A percentile compares a stretch with the other conserved stretches of the same genome.
Evolutionary conservation across 2,329 filamentous ascomycete species (phyloP).

Genomic region (Calonectria pseudoreteaudii): DNA sequence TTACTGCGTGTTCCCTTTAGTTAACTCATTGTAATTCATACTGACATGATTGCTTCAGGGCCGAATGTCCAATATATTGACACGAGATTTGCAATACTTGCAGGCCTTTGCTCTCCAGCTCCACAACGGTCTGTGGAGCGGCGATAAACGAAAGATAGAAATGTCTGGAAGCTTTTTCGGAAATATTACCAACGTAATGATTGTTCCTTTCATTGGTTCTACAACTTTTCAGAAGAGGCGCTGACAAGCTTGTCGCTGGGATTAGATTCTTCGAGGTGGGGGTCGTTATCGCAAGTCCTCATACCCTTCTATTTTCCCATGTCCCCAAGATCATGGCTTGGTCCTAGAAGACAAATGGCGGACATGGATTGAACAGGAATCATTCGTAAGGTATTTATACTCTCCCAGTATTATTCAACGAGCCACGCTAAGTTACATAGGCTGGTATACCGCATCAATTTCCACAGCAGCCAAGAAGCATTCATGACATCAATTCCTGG

Average conservation of each 20-base stretch:
- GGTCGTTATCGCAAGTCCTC: background rate
- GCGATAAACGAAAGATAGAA: background rate
- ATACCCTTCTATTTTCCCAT: background rate
- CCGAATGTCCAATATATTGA: background rate
- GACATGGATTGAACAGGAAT: background rate
- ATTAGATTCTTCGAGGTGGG: background rate
- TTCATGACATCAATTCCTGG: background rate
- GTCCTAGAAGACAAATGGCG: background rate
- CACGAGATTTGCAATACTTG: background rate
- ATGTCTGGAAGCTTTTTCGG: background rate
- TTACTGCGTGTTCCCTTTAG: fast-evolving
- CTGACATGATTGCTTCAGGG: background rate
- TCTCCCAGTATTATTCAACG: background rate
- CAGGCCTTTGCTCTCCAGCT: background rate
- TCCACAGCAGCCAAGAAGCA: background rate
- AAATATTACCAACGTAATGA: background rate
- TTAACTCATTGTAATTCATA: fast-evolving
- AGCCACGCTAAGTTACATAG: background rate
- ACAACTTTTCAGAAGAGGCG: background rate
- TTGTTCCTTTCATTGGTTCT: background rate
- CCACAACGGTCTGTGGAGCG: background rate
- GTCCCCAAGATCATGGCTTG: background rate
- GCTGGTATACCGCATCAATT: background rate
- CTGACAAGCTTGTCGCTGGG: background rate
- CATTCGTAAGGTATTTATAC: background rate